Evolutionary conservation across 371 early-diverging fungal genomes (phyloP), one percentile per base, ranked within the genome.

Genomic region (Mucor indicus): DNA sequence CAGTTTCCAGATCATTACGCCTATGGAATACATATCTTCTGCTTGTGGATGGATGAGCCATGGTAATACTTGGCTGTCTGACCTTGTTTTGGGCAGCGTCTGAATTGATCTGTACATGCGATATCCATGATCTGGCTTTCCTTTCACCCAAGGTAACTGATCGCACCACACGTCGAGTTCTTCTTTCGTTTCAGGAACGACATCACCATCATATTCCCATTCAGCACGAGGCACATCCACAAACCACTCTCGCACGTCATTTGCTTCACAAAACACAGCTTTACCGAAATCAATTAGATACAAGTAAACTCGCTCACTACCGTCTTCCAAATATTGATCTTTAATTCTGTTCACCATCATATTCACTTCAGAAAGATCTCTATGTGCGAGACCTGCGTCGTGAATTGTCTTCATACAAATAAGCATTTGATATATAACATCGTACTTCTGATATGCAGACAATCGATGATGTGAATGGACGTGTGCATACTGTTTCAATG

Each of bases 281-380:
- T 85, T 85, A 17, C 85, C 82, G 54, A 85, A 85, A 53, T 85
- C 85, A 50, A 85, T 85, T 36, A 84, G 53, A 23, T 76, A 79
- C 2, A 84, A 52, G 21, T 62, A 58, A 0, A 81, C 80, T 27
- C 68, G 67, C 3, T 68, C 62, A 30, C 73, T 73, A 0, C 77
- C 75, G 38, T 84, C 85, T 38, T 73, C 67, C 0, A 84, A 50
- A 16, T 25, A 37, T 20, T 62, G 53, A 1, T 62, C 68, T n/a
- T 74, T 70, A 11, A 69, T 39, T 20, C 69, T 72, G 45, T 77
- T 73, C 23, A 85, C 76, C 85, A 85, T 85, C 40, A 83, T 78
- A 32, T 85, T 85, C 23, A 83, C 85, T 53, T 85, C 85, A 3
- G 80, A 80, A 21, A 85, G 62, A 61, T 85, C 83, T 15, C 85